phyloP scores from a whole-genome alignment of 164 flowering plant genomes.

The Vitis rotundifolia region DNA sequence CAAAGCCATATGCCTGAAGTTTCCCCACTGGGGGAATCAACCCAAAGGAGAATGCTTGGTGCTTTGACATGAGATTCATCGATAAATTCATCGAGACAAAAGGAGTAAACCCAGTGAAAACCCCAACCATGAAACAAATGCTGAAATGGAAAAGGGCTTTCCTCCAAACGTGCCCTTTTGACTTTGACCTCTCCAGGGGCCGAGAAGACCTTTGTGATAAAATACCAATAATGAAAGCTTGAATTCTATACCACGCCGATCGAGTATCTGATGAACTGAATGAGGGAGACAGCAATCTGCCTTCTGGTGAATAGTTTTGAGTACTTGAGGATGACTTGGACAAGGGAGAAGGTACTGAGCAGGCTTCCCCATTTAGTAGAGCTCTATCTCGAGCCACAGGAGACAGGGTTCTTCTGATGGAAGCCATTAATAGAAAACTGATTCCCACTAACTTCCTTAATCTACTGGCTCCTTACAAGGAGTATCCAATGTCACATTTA shows the following conservation, averaged over 20 bases:
- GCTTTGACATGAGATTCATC: slow-evolving; percentile 35
- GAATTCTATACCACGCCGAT: slow-evolving; percentile 32
- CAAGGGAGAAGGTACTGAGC: slow-evolving; percentile 59
- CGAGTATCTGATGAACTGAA: slow-evolving; percentile 38
- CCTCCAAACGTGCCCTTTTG: slow-evolving; percentile 61
- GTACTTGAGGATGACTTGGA: slow-evolving; percentile 55
- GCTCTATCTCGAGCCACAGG: slow-evolving; percentile 68
- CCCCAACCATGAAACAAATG: slow-evolving; percentile 62
- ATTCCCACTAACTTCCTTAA: slow-evolving; percentile 1
- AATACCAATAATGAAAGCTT: slow-evolving; percentile 39
- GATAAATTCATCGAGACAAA: slow-evolving; percentile 48
- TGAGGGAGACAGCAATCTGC: slow-evolving; percentile 37
- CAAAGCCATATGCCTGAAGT: slow-evolving; percentile 10
- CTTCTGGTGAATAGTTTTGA: slow-evolving; percentile 37
- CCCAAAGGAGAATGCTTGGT: slow-evolving; percentile 52
- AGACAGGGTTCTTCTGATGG: slow-evolving; percentile 78
- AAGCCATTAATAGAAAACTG: slow-evolving; percentile 50
- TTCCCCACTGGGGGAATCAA: slow-evolving; percentile 25
- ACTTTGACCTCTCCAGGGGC: slow-evolving; percentile 56
- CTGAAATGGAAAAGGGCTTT: slow-evolving; percentile 61
- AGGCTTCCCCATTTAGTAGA: slow-evolving; percentile 48
- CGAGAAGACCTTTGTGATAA: slow-evolving; percentile 54
- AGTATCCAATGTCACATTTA: no score
- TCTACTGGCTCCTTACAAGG: no score
- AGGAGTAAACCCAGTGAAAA: slow-evolving; percentile 67